Evolutionary conservation across 768 basidiomycete genomes (phyloP).

Genomic region (Panaeolus cyanescens): DNA sequence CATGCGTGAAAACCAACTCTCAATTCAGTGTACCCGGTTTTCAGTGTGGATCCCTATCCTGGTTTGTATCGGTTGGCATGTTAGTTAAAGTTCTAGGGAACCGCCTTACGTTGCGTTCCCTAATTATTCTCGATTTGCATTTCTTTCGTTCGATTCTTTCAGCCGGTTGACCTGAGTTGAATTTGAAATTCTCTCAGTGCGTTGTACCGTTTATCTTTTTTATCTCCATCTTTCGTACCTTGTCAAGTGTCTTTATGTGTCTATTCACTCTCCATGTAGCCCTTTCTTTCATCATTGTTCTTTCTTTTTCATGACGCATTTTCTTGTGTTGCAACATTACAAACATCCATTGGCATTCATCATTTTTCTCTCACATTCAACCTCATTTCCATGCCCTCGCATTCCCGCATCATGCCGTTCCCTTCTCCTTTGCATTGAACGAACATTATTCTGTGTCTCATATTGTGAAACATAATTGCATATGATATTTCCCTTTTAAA

Average conservation of each 20-base stretch:
- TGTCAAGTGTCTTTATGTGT: background rate
- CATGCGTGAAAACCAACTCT: too few species aligned
- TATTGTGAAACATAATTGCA: background rate
- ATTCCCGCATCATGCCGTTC: background rate
- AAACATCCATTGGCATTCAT: constrained; percentile 2
- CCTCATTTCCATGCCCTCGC: constrained; percentile 1
- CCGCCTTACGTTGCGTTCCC: background rate
- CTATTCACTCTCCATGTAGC: constrained; percentile 1
- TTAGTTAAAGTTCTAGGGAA: background rate
- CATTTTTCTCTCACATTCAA: background rate
- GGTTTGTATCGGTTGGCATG: background rate
- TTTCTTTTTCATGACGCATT: background rate
- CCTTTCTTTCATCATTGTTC: background rate
- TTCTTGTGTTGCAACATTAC: constrained; percentile 1
- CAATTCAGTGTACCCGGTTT: background rate
- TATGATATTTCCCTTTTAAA: constrained; percentile 1
- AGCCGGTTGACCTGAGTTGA: background rate
- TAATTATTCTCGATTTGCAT: background rate
- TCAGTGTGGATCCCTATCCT: background rate
- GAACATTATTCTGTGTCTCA: background rate
- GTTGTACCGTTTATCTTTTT: background rate
- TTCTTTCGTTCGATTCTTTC: background rate
- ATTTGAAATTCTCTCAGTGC: background rate
- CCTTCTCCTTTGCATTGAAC: background rate
- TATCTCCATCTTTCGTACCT: background rate